Conservation (phyloP, 2,329 filamentous ascomycete species). For the Microdochium paspali region DNA sequence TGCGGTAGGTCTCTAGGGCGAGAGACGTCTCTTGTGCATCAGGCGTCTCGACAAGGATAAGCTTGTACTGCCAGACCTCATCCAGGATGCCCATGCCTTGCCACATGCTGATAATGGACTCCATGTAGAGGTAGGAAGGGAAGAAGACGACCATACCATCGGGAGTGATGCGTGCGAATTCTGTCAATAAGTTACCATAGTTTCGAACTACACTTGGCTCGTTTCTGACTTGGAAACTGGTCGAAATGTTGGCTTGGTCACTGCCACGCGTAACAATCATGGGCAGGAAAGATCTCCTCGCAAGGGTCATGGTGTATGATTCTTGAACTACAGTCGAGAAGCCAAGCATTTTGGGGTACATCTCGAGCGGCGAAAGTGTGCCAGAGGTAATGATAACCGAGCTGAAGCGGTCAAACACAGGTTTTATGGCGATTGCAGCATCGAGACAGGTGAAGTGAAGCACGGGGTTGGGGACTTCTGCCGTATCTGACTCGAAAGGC, state of each 20-base stretch:
- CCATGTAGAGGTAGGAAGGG: constrained; percentile 97
- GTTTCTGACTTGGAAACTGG: constrained; percentile 89
- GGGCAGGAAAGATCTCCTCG: constrained; percentile 86
- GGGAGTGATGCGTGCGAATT: constrained; percentile 92
- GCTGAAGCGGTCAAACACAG: constrained; percentile 93
- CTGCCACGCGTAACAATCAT: constrained; percentile 96
- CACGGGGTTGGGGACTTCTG: constrained; percentile 93
- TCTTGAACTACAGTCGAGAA: constrained; percentile 91
- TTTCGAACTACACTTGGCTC: constrained; percentile 96
- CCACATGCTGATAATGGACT: constrained; percentile 98
- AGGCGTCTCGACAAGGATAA: constrained; percentile 94
- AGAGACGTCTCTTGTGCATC: constrained; percentile 95
- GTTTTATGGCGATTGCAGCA: constrained; percentile 94
- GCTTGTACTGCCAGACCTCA: constrained; percentile 97
- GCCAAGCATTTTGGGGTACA: constrained; percentile 98
- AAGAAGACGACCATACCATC: constrained; percentile 99
- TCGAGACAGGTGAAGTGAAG: constrained; percentile 95
- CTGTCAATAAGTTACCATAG: constrained; percentile 85
- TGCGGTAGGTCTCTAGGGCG: constrained; percentile 91
- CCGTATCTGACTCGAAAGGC: constrained; percentile 90
- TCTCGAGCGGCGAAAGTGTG: constrained; percentile 92
- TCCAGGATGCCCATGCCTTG: constrained; percentile 97
- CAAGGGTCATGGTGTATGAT: constrained; percentile 95
- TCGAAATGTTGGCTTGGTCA: constrained; percentile 88
- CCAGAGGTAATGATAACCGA: constrained; percentile 98